Evolutionary conservation across 345 rosid species (phyloP).

Genomic region (Balakata baccata): DNA sequence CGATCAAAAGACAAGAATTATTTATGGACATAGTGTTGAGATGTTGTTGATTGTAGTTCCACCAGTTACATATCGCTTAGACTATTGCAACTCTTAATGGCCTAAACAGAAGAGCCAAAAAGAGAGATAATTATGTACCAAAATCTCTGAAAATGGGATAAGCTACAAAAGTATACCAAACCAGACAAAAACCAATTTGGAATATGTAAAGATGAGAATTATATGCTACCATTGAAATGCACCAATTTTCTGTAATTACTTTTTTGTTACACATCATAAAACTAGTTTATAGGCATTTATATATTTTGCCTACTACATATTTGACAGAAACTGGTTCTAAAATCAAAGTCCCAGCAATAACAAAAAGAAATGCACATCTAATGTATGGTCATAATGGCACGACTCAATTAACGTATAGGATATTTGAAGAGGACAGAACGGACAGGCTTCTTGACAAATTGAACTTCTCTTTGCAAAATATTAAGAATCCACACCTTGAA

Average conservation of each 20-base stretch:
- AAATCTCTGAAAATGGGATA: neutral
- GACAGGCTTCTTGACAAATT: too few relatives aligned
- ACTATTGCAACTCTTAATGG: neutral
- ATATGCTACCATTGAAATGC: neutral
- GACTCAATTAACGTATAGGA: too few relatives aligned
- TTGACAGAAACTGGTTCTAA: too few relatives aligned
- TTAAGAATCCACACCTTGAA: too few relatives aligned
- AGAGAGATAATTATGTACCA: neutral
- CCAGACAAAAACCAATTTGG: neutral
- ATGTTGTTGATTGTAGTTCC: neutral
- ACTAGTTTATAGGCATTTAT: neutral
- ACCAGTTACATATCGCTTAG: neutral
- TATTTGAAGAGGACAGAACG: too few relatives aligned
- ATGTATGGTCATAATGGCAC: too few relatives aligned
- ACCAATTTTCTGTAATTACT: neutral
- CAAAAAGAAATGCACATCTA: too few relatives aligned
- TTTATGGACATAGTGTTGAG: neutral
- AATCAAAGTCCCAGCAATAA: too few relatives aligned
- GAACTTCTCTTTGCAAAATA: too few relatives aligned
- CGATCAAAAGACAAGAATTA: conserved; percentile 5
- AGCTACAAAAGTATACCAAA: neutral
- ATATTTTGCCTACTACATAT: neutral
- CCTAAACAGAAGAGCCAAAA: neutral
- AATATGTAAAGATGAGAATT: neutral
- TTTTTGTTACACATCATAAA: neutral